A percentile compares a stretch with the other conserved stretches of the same genome.
Conservation (phyloP, 2,329 filamentous ascomycete genomes). For the Hypoxylon sp. region DNA sequence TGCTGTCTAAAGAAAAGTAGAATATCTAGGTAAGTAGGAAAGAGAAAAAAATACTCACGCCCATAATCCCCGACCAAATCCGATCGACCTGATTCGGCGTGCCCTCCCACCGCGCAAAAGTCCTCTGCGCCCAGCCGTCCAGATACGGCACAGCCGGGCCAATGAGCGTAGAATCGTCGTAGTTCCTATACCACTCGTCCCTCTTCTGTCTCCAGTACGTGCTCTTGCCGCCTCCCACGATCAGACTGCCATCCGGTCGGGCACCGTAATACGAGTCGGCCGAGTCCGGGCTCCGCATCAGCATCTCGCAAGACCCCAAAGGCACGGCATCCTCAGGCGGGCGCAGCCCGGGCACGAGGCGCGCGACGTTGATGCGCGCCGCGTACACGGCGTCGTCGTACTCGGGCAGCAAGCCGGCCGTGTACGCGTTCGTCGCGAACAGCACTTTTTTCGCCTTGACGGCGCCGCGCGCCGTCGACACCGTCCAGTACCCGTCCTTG, state of each 20-base stretch:
- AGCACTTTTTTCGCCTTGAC: conserved; percentile 64
- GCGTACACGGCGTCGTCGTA: conserved; percentile 71
- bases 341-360: conserved; percentile 16
- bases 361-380: conserved; percentile 56
- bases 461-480: conserved; percentile 63
- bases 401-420: conserved; percentile 65
- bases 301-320: conserved; percentile 15
- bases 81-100: conserved; percentile 47
- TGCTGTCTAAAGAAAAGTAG: not conserved
- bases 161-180: conserved; percentile 57
- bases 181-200: conserved; percentile 55
- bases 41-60: conserved; percentile 29
- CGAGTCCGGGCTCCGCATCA: conserved; percentile 23
- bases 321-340: not conserved
- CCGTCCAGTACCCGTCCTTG: conserved; percentile 50
- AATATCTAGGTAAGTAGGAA: not conserved
- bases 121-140: conserved; percentile 57
- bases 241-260: conserved; percentile 54
- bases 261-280: conserved; percentile 40
- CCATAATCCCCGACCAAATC: conserved; percentile 49
- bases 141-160: conserved; percentile 54
- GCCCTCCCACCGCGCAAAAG: conserved; percentile 59
- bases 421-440: conserved; percentile 74
- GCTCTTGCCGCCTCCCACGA: conserved; percentile 49
- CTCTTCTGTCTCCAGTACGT: conserved; percentile 45